Base-by-base conservation (phyloP, 2,329 filamentous ascomycete species). In the Aspergillus alliaceus region DNA sequence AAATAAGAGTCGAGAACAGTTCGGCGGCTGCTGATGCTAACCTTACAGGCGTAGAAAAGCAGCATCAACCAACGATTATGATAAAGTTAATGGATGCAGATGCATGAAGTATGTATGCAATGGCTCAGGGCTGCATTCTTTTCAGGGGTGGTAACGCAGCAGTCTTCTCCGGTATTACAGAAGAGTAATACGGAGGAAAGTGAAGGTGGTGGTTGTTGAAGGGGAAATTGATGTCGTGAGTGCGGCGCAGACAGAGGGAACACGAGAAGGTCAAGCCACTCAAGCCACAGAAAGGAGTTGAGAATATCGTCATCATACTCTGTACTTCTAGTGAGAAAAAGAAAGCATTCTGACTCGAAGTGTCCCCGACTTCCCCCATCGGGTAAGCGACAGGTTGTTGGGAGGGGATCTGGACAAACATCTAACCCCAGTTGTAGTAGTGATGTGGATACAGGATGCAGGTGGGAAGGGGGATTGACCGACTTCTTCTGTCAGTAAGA, bases 251-350 rank as follows among this genome's bases (percentile, higher is more conserved):
- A 14, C 24, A n/a, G 24, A 40, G 15, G 18, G 51, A 50, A 62
- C 53, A 62, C 59, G 61, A 60, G 59, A 20, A 32, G 29, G 47
- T 55, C 54, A 59, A 64, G 61, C 61, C 61, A 63, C 61, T 62
- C 15, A 39, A 50, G 25, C 29, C 29, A 31, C 29, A 31, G 6
- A 32, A 27, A 25, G 14, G 40, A 15, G 29, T 14, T 20, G 18
- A 22, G 27, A 32, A 6, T 34, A 52, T 32, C 24, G 34, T 51
- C 49, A 51, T 51, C 34, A 24, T 24, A 8, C 3, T 22, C 12
- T 12, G 12, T 34, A 20, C 25, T 29, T 9, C n/a, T n/a, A n/a
- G n/a, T n/a, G n/a, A n/a, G n/a, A 18, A 24, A 29, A 15, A 24
- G 11, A 47, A 47, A 27, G 15, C 12, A 53, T 27, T 24, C 52